Evolutionary conservation across 352 stramenopile genomes (phyloP), one percentile per base, ranked within the genome.

Genomic region (Phytophthora vignae): DNA sequence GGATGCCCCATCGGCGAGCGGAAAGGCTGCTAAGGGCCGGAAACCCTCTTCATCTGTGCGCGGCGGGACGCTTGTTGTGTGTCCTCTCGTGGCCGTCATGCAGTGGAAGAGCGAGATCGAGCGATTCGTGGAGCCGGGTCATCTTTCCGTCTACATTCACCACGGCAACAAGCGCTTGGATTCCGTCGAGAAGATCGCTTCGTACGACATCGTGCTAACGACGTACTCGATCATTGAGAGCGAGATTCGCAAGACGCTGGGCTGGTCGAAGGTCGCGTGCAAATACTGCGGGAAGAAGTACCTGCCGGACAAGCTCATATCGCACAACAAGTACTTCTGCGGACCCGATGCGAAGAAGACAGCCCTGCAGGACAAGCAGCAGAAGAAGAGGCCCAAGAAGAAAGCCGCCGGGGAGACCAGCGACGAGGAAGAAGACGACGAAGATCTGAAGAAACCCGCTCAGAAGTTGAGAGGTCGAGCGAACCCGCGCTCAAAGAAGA

Each of bases 311-410:
- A 99, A 99, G 70, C 78, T 99, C 25, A 70, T 96, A 14, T 64
- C 94, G 10, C 91, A 97, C 76, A 93, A 97, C 75, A 99, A 99
- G 73, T 99, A 99, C 67, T 99, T 99, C 79, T 99, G 98, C 77
- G 98, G 98, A 4, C 98, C 98, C 56, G 86, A 94, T 62, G 97
- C 98, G 2, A 91, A 97, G 78, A 97, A 97, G 57, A 99, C 97
- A 0, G 87, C 87, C 31, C 85, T 97, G 1, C 98, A 99, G 82
- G 79, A 95, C 60, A 91, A 89, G 31, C 88, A 94, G 55, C 73
- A 93, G 22, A 90, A 80, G 25, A 94, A 92, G 63, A 84, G 76
- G 48, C 72, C 77, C 15, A 77, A 77, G 9, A 92, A 95, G 44
- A 78, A 79, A 69, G 80, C 85, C 14, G 88, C 85, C 53, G 90